A percentile compares a stretch with the other conserved stretches of the same genome.
Evolutionary conservation across 1,284 basidiomycete genomes (phyloP).

Genomic region (Pisolithus thermaeus): DNA sequence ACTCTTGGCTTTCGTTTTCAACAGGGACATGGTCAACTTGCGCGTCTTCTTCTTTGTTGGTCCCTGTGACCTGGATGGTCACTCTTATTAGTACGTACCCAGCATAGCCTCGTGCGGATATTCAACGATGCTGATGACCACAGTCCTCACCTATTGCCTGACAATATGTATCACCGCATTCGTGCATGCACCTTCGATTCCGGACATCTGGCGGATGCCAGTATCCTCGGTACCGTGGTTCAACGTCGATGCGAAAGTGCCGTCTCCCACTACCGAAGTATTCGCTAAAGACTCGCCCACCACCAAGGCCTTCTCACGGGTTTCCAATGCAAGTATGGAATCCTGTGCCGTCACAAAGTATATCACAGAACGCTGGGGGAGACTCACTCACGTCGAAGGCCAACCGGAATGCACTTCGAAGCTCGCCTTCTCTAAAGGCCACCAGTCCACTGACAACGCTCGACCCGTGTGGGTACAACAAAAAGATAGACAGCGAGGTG

Average conservation of each 20-base stretch:
- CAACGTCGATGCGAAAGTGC: slow-evolving; percentile 11
- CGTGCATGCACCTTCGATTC: slow-evolving; percentile 36
- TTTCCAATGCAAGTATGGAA: slow-evolving; percentile 8
- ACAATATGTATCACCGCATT: slow-evolving; percentile 40
- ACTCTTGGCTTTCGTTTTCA: slow-evolving; percentile 3
- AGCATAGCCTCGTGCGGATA: not conserved
- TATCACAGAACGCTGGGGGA: slow-evolving; percentile 28
- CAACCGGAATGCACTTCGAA: slow-evolving; percentile 11
- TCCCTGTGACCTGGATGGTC: slow-evolving; percentile 50
- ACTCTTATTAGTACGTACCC: slow-evolving; percentile 43
- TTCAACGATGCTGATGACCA: slow-evolving; percentile 6
- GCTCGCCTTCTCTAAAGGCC: slow-evolving; percentile 14
- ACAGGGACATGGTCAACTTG: slow-evolving; percentile 42
- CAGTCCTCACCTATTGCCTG: slow-evolving; percentile 54
- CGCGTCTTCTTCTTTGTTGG: slow-evolving; percentile 46
- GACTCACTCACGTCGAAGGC: slow-evolving; percentile 15
- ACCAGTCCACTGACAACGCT: slow-evolving; percentile 15
- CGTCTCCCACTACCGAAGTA: slow-evolving; percentile 3
- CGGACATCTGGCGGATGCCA: slow-evolving; percentile 46
- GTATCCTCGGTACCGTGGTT: slow-evolving; percentile 58
- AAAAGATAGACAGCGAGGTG: slow-evolving; percentile 41
- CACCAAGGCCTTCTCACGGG: slow-evolving; percentile 5
- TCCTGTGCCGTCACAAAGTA: slow-evolving; percentile 25
- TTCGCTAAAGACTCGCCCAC: slow-evolving; percentile 7
- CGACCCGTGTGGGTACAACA: slow-evolving; percentile 44